Evolutionary conservation across 768 basidiomycete species (phyloP).

Genomic region (Collybia nuda): DNA sequence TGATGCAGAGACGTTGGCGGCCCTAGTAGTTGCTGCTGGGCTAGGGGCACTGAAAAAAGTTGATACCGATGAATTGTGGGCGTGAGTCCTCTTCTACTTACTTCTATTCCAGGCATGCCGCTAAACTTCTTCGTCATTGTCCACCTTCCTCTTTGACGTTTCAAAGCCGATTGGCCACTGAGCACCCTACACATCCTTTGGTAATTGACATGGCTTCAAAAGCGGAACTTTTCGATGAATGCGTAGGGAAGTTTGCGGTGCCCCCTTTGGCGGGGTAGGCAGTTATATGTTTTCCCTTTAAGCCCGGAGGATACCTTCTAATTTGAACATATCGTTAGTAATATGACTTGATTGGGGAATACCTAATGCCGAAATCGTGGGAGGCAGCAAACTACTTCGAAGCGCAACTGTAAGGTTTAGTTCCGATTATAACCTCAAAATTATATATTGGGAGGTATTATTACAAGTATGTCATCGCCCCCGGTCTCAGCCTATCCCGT

Average conservation of each 20-base stretch:
- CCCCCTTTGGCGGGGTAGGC: constrained; percentile 46
- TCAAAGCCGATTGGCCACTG: constrained; percentile 37
- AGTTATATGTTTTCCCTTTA: neutral
- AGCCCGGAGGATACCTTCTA: neutral
- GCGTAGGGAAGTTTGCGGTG: constrained; percentile 56
- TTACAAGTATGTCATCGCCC: too few species aligned
- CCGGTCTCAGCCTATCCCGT: too few species aligned
- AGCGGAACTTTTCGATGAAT: constrained; percentile 62
- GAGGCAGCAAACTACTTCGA: too few species aligned
- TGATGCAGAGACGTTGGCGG: constrained; percentile 70
- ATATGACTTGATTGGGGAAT: too few species aligned
- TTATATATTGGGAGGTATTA: too few species aligned
- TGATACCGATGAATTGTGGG: constrained; percentile 69
- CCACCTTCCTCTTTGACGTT: constrained; percentile 11
- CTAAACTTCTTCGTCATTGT: neutral
- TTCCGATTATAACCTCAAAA: too few species aligned
- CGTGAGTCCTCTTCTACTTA: constrained; percentile 42
- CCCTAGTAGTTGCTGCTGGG: constrained; percentile 61
- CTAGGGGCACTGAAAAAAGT: constrained; percentile 55
- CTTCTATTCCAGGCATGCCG: neutral
- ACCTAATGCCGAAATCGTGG: too few species aligned
- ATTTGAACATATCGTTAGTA: too few species aligned
- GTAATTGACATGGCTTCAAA: constrained; percentile 63
- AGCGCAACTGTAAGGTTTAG: too few species aligned
- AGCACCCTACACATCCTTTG: constrained; percentile 69